Evolutionary conservation across 1,284 basidiomycete genomes (phyloP), one percentile per base, ranked within the genome.

Genomic region (Leucocoprinus gongylophorus): DNA sequence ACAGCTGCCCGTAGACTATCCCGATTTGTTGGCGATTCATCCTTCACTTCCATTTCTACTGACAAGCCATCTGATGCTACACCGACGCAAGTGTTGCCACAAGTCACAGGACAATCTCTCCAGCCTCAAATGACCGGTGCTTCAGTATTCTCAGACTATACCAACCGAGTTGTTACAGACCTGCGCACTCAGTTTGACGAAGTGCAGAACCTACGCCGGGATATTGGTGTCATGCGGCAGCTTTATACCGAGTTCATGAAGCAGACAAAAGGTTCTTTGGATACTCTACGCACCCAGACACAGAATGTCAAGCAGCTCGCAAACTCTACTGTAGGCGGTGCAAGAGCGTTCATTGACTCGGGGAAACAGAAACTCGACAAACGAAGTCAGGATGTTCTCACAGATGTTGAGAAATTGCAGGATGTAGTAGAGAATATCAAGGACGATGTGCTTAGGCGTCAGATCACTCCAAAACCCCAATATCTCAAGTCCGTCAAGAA

Each of bases 131-230:
- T 75, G 70, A 90, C 88, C 0, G 87, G 88, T 5, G 79, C 75
- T 15, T 88, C 86, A 2, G 69, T 81, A 45, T 67, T 83, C 61
- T 85, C 85, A 9, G 86, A 89, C 52, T 85, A 86, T 61, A 80
- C 83, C 7, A 73, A 66, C 33, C 81, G 84, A 1, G 79, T 92
- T 39, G 83, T 90, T n/a, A 69, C 73, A 2, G 91, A 97, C 61
- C 78, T 98, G 55, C 88, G 89, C 65, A 85, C 82, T 1, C 95
- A 98, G 62, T 94, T 95, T 63, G 91, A 95, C 63, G 94, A 97
- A 64, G 86, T 98, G 12, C 92, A 95, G 67, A 88, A 88, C 60
- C 76, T 99, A 17, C 86, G 97, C 6, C 83, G 94, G 2, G 95
- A 99, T 64, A 76, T 99, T 6, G 95, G 91, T 0, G 80, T 94